These are phyloP conservation scores for Cladosporium sp. DNA, from an alignment of 2,329 filamentous ascomycete genomes.

Conservation along the genomic window DNA sequence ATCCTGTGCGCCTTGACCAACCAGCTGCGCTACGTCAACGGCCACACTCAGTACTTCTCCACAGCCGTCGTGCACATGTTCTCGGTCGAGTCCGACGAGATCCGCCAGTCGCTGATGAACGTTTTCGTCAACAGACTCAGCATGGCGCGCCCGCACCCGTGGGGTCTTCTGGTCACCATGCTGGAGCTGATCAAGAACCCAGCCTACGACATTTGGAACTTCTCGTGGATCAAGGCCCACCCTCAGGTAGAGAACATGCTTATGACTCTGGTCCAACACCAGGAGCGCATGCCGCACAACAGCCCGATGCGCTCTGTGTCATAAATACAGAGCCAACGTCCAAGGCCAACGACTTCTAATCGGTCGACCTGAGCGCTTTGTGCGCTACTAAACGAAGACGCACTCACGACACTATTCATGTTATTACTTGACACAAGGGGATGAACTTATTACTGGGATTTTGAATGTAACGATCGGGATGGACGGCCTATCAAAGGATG, in stretches of 20 bases:
- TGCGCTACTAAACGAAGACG: neutral
- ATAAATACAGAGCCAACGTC: neutral
- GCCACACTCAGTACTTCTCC: slow-evolving; percentile 89
- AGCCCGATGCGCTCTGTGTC: slow-evolving; percentile 8
- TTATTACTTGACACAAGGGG: slow-evolving; percentile 6
- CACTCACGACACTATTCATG: slow-evolving; percentile 4
- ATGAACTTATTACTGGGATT: neutral
- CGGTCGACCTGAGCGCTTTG: neutral
- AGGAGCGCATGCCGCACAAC: slow-evolving; percentile 18
- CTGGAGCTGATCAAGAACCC: slow-evolving; percentile 89
- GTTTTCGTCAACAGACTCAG: slow-evolving; percentile 84
- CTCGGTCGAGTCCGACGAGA: slow-evolving; percentile 60
- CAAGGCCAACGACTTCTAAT: neutral
- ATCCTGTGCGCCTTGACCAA: slow-evolving; percentile 81
- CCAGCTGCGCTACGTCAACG: slow-evolving; percentile 85
- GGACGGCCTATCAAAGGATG: neutral
- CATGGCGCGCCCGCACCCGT: slow-evolving; percentile 88
- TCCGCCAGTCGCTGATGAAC: slow-evolving; percentile 86
- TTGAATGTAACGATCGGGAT: neutral
- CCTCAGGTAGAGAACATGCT: slow-evolving; percentile 64
- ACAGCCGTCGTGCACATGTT: slow-evolving; percentile 82
- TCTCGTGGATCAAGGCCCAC: slow-evolving; percentile 84
- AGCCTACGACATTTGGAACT: slow-evolving; percentile 85
- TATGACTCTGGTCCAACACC: slow-evolving; percentile 25
- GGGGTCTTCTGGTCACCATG: slow-evolving; percentile 86